Evolutionary conservation across 1,284 basidiomycete species (phyloP), one percentile per base, ranked within the genome.

Genomic region (Marasmius oreades): DNA sequence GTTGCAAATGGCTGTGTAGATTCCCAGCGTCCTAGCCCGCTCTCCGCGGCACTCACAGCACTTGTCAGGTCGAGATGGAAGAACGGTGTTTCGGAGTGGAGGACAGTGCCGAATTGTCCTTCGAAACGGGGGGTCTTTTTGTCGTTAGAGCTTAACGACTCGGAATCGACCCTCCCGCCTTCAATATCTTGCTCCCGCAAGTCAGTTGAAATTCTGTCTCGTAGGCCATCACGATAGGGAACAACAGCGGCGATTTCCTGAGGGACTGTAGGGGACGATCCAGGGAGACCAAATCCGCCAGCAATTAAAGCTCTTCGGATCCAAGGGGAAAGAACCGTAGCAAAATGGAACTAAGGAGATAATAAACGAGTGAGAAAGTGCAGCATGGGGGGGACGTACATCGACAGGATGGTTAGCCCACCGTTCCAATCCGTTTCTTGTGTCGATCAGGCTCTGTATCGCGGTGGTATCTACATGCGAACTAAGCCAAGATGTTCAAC

Each of bases 311-410:
- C 93, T 51, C 94, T 88, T 57, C 91, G 86, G 56, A 95, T 93
- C 96, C 96, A 98, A 0, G 95, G 94, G 0, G 93, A 95, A 54
- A 95, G 81, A 54, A 98, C 82, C 24, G 85, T 84, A 8, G 91
- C 88, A 69, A 96, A 95, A 73, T 95, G 92, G 77, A 94, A 95
- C 80, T 91, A 24, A 22, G 5, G 58, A 24, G n/a, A 53, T 47
- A 37, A 37, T 39, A 28, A 5, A 54, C 31, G 24, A 26, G 20
- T 22, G 2, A n/a, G 45, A 12, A 28, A 55, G 37, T 31, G 52
- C 12, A 42, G 43, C 51, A 39, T 26, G n/a, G 26, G 16, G 12
- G 42, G 20, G 22, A 64, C 70, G 64, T 51, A 92, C 91, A 71
- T 93, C 89, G 33, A 97, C 86, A 2, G 85, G 80, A 60, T 78